Conservation (phyloP, 139 green algal genomes). For the Pleodorina starrii region DNA sequence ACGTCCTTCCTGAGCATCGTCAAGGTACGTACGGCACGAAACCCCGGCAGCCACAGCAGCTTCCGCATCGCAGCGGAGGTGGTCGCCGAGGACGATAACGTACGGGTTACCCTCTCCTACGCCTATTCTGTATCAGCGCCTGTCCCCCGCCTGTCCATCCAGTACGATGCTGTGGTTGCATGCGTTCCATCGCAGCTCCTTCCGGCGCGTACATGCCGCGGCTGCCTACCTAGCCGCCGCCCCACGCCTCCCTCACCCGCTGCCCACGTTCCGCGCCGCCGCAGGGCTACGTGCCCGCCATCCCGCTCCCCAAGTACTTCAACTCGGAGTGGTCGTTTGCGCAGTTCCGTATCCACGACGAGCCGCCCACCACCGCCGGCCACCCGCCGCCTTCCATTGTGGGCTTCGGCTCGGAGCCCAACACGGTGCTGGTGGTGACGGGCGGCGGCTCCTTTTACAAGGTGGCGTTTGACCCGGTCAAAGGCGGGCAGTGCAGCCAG, state of each 20-base stretch:
- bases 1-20: constrained; percentile 66
- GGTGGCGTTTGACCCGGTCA: constrained; percentile 79
- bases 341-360: constrained; percentile 75
- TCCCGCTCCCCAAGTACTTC: constrained; percentile 89
- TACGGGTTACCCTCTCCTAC: too few relatives aligned
- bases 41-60: too few relatives aligned
- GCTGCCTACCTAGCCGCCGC: not conserved
- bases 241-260: not conserved
- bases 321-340: constrained; percentile 91
- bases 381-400: constrained; percentile 59
- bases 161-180: too few relatives aligned
- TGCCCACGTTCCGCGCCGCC: too few relatives aligned
- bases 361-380: not conserved
- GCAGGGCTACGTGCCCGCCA: constrained; percentile 68
- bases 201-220: too few relatives aligned
- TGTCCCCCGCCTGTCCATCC: too few relatives aligned
- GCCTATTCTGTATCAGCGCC: too few relatives aligned
- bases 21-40: too few relatives aligned
- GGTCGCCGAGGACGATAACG: too few relatives aligned
- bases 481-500: constrained; percentile 74
- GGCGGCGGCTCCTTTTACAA: constrained; percentile 70
- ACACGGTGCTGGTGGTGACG: constrained; percentile 79
- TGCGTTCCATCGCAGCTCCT: too few relatives aligned
- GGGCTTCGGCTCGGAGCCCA: constrained; percentile 74
- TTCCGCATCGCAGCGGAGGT: too few relatives aligned